Evolutionary conservation across 2,329 filamentous ascomycete species (phyloP).

Genomic region (Aspergillus flavus): DNA sequence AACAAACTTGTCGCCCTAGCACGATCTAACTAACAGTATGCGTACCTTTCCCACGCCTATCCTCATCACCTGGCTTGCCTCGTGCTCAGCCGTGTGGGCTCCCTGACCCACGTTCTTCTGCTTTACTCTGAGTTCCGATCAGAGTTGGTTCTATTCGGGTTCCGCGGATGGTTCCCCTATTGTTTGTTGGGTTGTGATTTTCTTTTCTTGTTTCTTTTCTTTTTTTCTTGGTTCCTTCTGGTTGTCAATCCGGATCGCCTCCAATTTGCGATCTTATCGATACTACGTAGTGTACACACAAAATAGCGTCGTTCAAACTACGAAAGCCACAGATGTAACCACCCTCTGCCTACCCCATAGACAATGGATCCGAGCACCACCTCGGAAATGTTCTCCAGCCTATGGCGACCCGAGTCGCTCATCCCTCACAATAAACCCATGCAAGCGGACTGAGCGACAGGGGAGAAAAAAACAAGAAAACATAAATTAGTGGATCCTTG

Average conservation of each 20-base stretch:
- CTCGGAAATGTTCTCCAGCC: slow-evolving; percentile 1
- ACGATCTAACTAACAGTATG: slow-evolving; percentile 6
- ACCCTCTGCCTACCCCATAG: neutral
- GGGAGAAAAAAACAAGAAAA: slow-evolving; percentile 1
- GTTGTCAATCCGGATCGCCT: neutral
- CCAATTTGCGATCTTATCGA: neutral
- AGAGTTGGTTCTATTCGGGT: neutral
- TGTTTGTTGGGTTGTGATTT: neutral
- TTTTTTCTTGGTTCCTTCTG: neutral
- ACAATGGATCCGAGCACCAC: neutral
- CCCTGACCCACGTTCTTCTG: slow-evolving; percentile 2
- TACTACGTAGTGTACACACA: neutral
- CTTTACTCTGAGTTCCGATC: neutral
- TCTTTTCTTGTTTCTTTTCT: neutral
- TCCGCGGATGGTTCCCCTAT: slow-evolving; percentile 2
- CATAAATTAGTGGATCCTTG: slow-evolving; percentile 1
- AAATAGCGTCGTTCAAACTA: neutral
- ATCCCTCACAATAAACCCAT: neutral
- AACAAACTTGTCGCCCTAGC: neutral
- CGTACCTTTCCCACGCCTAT: neutral
- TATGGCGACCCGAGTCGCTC: neutral
- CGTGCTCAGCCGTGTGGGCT: slow-evolving; percentile 12
- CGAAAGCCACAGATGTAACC: neutral
- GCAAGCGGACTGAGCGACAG: slow-evolving; percentile 12
- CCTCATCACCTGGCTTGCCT: slow-evolving; percentile 13